phyloP scores from a whole-genome alignment of 176 grass and related monocot genomes.

The Hordeum vulgare region DNA sequence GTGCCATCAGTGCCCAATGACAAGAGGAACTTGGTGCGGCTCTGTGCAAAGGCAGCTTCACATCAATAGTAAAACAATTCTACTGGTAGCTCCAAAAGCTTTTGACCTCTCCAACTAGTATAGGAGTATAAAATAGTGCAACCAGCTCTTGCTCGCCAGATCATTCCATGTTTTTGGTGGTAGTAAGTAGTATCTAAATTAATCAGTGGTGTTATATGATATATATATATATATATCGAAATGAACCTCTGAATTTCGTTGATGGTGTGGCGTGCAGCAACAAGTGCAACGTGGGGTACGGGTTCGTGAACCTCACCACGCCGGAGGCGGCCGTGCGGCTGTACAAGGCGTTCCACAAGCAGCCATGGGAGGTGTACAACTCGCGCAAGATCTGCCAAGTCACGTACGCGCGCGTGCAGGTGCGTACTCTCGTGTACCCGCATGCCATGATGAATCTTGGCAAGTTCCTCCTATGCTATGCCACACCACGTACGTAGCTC shows the following conservation, averaged over 20 bases:
- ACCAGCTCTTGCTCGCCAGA: neutral
- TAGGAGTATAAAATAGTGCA: neutral
- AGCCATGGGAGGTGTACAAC: constrained; percentile 98
- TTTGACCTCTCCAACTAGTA: neutral
- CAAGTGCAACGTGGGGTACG: constrained; percentile 99
- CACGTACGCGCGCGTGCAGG: constrained; percentile 95
- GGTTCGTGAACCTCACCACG: constrained; percentile 95
- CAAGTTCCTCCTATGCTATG: neutral
- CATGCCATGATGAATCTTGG: neutral
- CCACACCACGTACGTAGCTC: neutral
- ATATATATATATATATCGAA: too few species aligned
- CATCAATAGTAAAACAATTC: neutral
- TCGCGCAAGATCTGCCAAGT: constrained; percentile 99
- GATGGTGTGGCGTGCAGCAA: constrained; percentile 46
- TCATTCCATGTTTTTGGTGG: neutral
- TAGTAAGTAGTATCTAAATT: neutral
- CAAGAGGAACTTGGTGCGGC: constrained; percentile 23
- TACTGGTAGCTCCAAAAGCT: neutral
- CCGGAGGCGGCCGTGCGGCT: constrained; percentile 78
- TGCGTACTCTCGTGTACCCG: constrained; percentile 28
- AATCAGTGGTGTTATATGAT: neutral
- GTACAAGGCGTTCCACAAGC: constrained; percentile 94
- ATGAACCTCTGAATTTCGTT: neutral
- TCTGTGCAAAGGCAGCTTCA: constrained; percentile 20
- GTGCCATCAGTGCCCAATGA: constrained; percentile 48